A percentile compares a stretch with the other conserved stretches of the same genome.
These are phyloP conservation scores for Scedosporium minutisporum DNA, from an alignment of 2,329 filamentous ascomycete species.

Conservation along the genomic window DNA sequence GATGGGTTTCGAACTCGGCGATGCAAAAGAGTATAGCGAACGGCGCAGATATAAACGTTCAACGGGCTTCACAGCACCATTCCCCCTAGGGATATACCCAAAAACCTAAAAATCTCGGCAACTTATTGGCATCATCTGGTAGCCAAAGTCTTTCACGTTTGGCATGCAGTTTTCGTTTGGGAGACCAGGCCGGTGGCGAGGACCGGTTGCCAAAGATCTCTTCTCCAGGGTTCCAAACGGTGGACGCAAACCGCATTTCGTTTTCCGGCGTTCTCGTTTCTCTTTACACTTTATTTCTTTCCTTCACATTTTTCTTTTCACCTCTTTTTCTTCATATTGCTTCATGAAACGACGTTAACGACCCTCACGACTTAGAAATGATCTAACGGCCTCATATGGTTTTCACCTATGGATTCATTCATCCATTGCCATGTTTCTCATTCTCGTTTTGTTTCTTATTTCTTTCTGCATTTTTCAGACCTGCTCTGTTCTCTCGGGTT, in stretches of 20 bases:
- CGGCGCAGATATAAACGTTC: slow-evolving; percentile 8
- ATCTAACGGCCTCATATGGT: slow-evolving; percentile 2
- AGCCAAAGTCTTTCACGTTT: neutral
- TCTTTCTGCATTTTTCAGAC: neutral
- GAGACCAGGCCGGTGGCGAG: neutral
- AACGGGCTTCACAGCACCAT: slow-evolving; percentile 8
- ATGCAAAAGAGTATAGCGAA: slow-evolving; percentile 5
- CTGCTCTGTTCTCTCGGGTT: neutral
- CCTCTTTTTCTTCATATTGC: neutral
- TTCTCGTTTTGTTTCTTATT: neutral
- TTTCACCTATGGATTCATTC: neutral
- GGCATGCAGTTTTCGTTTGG: neutral
- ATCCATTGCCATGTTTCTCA: slow-evolving; percentile 2
- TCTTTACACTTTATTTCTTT: neutral
- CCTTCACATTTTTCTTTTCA: neutral
- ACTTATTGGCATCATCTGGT: slow-evolving; percentile 2
- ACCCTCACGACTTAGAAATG: slow-evolving; percentile 7
- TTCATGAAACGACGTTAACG: slow-evolving; percentile 4
- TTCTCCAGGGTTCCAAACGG: neutral
- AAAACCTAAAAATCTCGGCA: neutral
- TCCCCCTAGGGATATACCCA: slow-evolving; percentile 6
- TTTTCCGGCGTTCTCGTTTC: too few species aligned
- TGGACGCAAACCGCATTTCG: neutral
- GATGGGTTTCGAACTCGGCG: slow-evolving; percentile 1
- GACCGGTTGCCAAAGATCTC: neutral